A percentile compares a stretch with the other conserved stretches of the same genome.
Conservation (phyloP, 192 early-diverging fungal species). For the Spinellus fusiger region DNA sequence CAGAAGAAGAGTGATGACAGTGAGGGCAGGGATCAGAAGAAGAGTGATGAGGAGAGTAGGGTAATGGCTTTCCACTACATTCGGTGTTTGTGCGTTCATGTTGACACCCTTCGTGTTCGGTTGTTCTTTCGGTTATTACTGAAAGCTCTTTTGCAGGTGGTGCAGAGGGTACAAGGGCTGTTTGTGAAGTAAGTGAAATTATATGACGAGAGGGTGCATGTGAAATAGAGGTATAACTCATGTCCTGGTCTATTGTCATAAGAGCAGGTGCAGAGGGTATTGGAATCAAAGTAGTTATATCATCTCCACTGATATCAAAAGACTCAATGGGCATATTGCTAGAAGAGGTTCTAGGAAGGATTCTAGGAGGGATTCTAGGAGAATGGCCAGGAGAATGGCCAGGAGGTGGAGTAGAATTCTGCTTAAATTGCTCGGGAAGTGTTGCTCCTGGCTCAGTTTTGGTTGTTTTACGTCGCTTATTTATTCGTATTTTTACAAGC, state of each 20-base stretch:
- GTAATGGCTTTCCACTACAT: neutral
- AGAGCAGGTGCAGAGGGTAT: slow-evolving; percentile 14
- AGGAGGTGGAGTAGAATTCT: neutral
- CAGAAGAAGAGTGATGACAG: neutral
- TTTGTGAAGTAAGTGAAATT: slow-evolving; percentile 3
- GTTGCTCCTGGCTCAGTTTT: neutral
- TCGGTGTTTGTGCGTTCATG: neutral
- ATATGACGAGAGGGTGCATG: neutral
- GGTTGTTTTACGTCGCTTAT: neutral
- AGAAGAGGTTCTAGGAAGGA: too few relatives aligned
- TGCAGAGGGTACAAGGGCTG: slow-evolving; percentile 13
- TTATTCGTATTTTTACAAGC: slow-evolving; percentile 10
- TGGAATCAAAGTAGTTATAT: neutral
- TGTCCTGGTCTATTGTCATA: neutral
- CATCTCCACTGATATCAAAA: neutral
- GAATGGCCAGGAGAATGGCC: neutral
- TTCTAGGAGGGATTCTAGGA: neutral
- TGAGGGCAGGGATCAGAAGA: neutral
- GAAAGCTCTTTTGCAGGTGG: slow-evolving; percentile 20
- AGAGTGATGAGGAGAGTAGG: neutral
- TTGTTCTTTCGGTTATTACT: neutral
- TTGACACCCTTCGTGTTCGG: neutral
- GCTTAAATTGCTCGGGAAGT: neutral
- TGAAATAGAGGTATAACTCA: neutral
- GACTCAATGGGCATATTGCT: too few relatives aligned